Conservation (phyloP, 768 basidiomycete genomes). For the Galerina sulciceps region DNA sequence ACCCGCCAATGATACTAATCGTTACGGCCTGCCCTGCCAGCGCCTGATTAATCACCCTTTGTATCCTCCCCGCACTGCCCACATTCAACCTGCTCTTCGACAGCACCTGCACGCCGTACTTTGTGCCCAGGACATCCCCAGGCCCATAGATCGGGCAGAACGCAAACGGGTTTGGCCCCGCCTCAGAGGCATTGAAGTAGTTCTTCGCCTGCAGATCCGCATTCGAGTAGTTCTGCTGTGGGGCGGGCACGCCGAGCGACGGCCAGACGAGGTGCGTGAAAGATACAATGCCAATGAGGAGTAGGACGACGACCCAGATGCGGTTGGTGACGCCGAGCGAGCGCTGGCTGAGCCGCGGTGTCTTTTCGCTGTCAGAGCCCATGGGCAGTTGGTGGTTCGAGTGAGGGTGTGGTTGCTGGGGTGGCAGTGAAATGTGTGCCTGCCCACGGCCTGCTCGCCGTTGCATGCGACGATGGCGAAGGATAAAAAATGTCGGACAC, state of each 20-base stretch:
- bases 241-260: conserved; percentile 28
- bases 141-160: conserved; percentile 93
- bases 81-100: conserved; percentile 76
- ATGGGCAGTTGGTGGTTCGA: conserved; percentile 40
- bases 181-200: conserved; percentile 72
- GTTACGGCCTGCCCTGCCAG: conserved; percentile 86
- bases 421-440: conserved; percentile 59
- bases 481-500: not conserved
- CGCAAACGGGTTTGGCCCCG: conserved; percentile 74
- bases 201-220: conserved; percentile 71
- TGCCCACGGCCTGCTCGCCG: conserved; percentile 56
- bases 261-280: conserved; percentile 63
- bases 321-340: conserved; percentile 67
- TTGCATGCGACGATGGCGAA: conserved; percentile 49
- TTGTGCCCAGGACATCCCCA: conserved; percentile 75
- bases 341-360: conserved; percentile 58
- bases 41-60: conserved; percentile 82
- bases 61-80: conserved; percentile 83
- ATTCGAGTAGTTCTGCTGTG: conserved; percentile 40
- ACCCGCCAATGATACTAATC: conserved; percentile 89
- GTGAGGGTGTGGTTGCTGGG: conserved; percentile 32
- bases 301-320: conserved; percentile 64
- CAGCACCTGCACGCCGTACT: conserved; percentile 78
- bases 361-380: conserved; percentile 53
- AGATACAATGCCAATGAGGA: conserved; percentile 57